These are phyloP conservation scores for Cryptococcus hybrid DNA, from an alignment of 1,284 basidiomycete genomes.

Conservation along the genomic window DNA sequence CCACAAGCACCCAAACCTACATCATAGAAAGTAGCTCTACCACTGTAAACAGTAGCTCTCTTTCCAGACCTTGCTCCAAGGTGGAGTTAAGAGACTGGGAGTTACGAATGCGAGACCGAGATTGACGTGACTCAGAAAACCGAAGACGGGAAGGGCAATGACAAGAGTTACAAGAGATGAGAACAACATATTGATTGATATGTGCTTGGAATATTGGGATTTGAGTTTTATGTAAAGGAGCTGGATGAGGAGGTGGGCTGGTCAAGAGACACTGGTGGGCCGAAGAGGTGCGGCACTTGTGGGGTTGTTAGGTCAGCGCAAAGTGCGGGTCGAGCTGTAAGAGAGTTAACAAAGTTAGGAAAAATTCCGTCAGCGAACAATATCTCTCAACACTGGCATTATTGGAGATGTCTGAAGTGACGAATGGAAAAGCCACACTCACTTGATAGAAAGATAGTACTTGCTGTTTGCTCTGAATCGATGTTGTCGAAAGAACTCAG, in stretches of 20 bases:
- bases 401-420: no score
- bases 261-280: not conserved
- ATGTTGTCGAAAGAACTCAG: no score
- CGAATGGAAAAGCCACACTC: no score
- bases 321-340: no score
- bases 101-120: not conserved
- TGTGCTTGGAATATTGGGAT: not conserved
- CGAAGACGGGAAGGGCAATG: not conserved
- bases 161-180: not conserved
- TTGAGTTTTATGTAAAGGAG: not conserved
- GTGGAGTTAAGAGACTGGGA: not conserved
- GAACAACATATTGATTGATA: not conserved
- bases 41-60: slow-evolving; percentile 12
- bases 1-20: slow-evolving; percentile 45
- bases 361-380: no score
- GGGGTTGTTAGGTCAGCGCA: not conserved
- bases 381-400: no score
- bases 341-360: no score
- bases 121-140: not conserved
- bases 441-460: no score
- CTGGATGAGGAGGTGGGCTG: not conserved
- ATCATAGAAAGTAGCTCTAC: slow-evolving; percentile 43
- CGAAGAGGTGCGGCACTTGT: slow-evolving; percentile 4
- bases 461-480: no score
- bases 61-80: not conserved